Evolutionary conservation across 257 asterid species (phyloP).

Genomic region (Cordia subcordata): DNA sequence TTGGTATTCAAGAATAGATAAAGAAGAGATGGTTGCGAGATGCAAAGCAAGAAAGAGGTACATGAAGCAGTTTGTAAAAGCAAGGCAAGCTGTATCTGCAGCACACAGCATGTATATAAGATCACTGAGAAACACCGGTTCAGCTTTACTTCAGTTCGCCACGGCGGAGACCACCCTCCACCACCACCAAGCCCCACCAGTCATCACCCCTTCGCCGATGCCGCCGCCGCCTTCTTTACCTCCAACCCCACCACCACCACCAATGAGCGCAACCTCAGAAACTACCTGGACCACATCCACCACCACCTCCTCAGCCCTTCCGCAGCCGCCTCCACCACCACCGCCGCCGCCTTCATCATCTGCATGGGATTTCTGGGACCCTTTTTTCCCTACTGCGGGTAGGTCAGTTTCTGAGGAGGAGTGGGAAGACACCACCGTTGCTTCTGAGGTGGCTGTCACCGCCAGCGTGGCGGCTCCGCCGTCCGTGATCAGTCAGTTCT

Average conservation of each 20-base stretch:
- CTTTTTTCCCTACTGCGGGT: conserved; percentile 65
- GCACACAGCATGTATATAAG: conserved; percentile 75
- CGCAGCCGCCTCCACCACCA: conserved; percentile 70
- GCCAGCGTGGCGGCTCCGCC: conserved; percentile 65
- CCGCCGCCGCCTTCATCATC: conserved; percentile 44
- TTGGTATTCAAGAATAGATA: conserved; percentile 70
- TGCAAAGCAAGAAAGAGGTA: conserved; percentile 81
- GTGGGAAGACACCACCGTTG: conserved; percentile 62
- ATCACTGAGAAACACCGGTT: conserved; percentile 76
- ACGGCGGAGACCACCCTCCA: conserved; percentile 71
- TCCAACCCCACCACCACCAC: conserved; percentile 31
- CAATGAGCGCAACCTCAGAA: conserved; percentile 64
- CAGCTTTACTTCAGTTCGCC: conserved; percentile 83
- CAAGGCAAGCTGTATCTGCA: conserved; percentile 80
- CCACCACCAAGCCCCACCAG: conserved; percentile 34
- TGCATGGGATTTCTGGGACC: conserved; percentile 98
- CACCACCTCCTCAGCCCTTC: conserved; percentile 48
- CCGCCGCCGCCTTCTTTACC: conserved; percentile 22
- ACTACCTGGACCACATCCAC: conserved; percentile 45
- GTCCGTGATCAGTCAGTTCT: conserved; percentile 35
- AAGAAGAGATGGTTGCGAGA: conserved; percentile 84
- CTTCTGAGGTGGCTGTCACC: conserved; percentile 53
- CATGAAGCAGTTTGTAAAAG: conserved; percentile 90
- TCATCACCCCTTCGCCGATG: conserved; percentile 22
- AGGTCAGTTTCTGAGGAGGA: conserved; percentile 68